Evolutionary conservation across 495 filamentous ascomycete genomes (phyloP).

Genomic region (Talaromyces nanjingensis): DNA sequence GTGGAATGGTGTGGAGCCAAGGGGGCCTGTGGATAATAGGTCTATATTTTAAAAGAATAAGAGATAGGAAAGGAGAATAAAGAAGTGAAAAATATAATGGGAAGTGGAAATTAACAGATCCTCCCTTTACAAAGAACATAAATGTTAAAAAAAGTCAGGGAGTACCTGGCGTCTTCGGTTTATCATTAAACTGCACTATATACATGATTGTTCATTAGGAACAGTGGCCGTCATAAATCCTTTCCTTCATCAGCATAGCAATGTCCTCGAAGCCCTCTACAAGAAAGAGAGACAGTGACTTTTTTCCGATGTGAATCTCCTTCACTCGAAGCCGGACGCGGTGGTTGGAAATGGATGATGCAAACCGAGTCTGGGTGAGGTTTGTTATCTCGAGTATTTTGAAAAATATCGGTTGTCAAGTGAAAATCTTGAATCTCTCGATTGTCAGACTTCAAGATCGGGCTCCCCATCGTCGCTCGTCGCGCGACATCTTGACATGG

Average conservation of each 20-base stretch:
- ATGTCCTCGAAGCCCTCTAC: not conserved
- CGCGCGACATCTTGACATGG: constrained; percentile 41
- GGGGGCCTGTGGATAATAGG: too few species aligned
- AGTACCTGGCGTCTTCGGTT: constrained; percentile 4
- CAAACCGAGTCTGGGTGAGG: not conserved
- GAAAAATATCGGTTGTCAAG: constrained; percentile 1
- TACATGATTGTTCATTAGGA: not conserved
- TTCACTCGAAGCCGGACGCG: constrained; percentile 10
- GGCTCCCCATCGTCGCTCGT: constrained; percentile 40
- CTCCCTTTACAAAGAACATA: not conserved
- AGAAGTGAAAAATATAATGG: too few species aligned
- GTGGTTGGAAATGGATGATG: not conserved
- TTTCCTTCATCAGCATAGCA: constrained; percentile 5
- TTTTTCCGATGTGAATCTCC: constrained; percentile 7
- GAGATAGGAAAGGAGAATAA: too few species aligned
- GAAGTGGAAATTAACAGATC: too few species aligned
- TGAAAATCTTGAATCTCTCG: not conserved
- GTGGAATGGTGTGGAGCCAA: too few species aligned
- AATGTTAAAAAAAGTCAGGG: not conserved
- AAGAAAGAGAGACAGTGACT: constrained; percentile 1
- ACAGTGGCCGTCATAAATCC: not conserved
- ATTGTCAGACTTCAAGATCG: constrained; percentile 1
- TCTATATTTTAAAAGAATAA: too few species aligned
- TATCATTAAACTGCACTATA: constrained; percentile 8
- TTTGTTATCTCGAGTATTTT: not conserved